These are phyloP conservation scores for Metschnikowia cerradonensis DNA, from an alignment of 805 yeast species.

Conservation along the genomic window DNA sequence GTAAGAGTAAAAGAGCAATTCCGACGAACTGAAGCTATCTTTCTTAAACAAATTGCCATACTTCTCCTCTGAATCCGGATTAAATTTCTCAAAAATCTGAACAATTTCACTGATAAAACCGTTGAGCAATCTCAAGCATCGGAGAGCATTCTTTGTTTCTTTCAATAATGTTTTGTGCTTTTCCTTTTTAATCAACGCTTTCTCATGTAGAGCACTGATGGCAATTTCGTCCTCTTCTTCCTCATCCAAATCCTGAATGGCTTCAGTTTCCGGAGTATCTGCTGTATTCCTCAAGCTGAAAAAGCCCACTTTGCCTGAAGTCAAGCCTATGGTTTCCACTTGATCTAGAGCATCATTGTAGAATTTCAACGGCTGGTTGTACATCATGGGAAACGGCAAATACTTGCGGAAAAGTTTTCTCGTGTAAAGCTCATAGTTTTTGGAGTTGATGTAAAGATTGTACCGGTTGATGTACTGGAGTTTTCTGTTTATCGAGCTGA, in stretches of 20 bases:
- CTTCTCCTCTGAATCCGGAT: constrained; percentile 10
- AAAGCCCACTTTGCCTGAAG: constrained; percentile 24
- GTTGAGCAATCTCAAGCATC: constrained; percentile 26
- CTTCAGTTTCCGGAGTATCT: constrained; percentile 28
- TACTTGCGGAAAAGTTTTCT: constrained; percentile 49
- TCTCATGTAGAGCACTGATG: constrained; percentile 37
- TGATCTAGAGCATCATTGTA: constrained; percentile 35
- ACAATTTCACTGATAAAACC: constrained; percentile 19
- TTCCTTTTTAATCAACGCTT: constrained; percentile 31
- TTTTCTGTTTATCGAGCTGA: constrained; percentile 39
- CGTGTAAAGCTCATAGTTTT: constrained; percentile 58
- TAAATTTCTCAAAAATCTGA: constrained; percentile 15
- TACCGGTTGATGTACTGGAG: constrained; percentile 50
- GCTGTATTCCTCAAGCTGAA: constrained; percentile 22
- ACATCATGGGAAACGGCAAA: constrained; percentile 73
- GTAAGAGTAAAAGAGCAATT: constrained; percentile 39
- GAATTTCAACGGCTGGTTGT: constrained; percentile 54
- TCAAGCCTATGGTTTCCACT: constrained; percentile 30
- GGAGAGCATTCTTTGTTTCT: constrained; percentile 32
- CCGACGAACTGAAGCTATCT: constrained; percentile 23
- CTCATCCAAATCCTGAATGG: constrained; percentile 19
- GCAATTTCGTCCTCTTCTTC: constrained; percentile 24
- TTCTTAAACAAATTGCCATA: constrained; percentile 18
- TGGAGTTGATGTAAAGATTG: constrained; percentile 50
- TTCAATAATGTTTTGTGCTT: constrained; percentile 26